Conservation (phyloP, 2,329 filamentous ascomycete genomes). For the Pseudocercospora fuligena region DNA sequence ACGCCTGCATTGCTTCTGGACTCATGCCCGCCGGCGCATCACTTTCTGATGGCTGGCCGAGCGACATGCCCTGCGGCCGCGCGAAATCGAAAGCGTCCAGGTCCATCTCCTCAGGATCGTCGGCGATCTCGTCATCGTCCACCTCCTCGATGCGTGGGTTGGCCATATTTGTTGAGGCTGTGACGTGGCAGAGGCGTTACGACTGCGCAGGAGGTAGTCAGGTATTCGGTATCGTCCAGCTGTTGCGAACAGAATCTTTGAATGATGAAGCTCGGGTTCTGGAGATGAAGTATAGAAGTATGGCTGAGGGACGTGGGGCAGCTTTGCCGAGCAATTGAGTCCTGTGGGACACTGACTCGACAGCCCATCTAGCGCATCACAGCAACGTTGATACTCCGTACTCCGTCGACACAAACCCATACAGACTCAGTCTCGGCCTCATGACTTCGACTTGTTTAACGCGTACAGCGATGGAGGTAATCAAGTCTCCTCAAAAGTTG, state of each 20-base stretch:
- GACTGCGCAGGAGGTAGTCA: not conserved
- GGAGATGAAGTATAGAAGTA: not conserved
- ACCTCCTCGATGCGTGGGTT: conserved; percentile 91
- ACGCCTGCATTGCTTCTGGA: conserved; percentile 33
- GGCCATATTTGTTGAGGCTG: conserved; percentile 65
- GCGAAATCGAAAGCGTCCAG: conserved; percentile 67
- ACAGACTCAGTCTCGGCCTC: not conserved
- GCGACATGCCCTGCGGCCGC: conserved; percentile 34
- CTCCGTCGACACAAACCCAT: not conserved
- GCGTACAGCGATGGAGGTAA: not conserved
- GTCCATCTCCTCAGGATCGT: conserved; percentile 85
- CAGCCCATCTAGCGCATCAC: not conserved
- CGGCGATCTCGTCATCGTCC: conserved; percentile 69
- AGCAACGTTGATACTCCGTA: not conserved
- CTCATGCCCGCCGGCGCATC: conserved; percentile 29
- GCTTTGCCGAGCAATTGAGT: not conserved
- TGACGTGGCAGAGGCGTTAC: not conserved
- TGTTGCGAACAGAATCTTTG: not conserved
- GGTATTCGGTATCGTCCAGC: not conserved
- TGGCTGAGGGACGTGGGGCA: not conserved
- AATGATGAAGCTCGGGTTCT: not conserved
- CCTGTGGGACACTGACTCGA: not conserved
- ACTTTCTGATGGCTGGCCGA: conserved; percentile 18
- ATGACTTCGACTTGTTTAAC: not conserved
- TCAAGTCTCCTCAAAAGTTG: not conserved